Base-by-base conservation (phyloP, 2,329 filamentous ascomycete genomes). In the Phoma sp. region DNA sequence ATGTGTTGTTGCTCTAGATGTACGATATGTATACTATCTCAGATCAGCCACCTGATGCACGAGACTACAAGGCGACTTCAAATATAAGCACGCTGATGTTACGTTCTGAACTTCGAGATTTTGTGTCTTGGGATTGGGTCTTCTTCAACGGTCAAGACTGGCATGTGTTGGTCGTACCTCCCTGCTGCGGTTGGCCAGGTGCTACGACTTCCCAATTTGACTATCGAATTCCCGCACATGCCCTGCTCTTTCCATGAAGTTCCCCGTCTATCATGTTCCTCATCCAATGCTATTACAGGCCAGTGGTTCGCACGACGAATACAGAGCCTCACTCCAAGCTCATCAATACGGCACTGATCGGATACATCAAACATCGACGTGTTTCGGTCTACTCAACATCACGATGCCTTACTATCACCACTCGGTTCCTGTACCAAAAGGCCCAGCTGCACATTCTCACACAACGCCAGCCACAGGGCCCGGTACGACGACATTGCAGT, bases 21-120 rank as follows among this genome's bases (percentile, higher is more conserved):
- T 47, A 47, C 15, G 11, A 18, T 42, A 46, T 42, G 42, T 46
- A 53, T n/a, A 29, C 25, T 47, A 30, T 12, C n/a, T 21, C 18
- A 17, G 11, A n/a, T 23, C 11, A 32, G 30, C 30, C 7, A 29
- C 12, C 28, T 12, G 28, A 29, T 5, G 12, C 12, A 29, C 12
- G 6, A 29, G 12, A 11, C 28, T 11, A 29, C 28, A 11, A 29
- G 28, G 10, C 28, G 28, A 11, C 7, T 4, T 11, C 3, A 29
- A 29, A 14, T 4, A 14, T 4, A 4, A 29, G 12, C 12, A 29
- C 12, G 7, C 28, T n/a, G 23, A 25, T 5, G 9, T 25, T 5
- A 25, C 9, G 5, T n/a, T 11, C 28, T 11, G 6, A 30, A n/a
- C 5, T 30, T 30, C 28, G 10, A 11, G 28, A 4, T 30, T 11